These are phyloP conservation scores for Pterocarpus santalinus DNA, from an alignment of 306 rosid species.

Conservation along the genomic window DNA sequence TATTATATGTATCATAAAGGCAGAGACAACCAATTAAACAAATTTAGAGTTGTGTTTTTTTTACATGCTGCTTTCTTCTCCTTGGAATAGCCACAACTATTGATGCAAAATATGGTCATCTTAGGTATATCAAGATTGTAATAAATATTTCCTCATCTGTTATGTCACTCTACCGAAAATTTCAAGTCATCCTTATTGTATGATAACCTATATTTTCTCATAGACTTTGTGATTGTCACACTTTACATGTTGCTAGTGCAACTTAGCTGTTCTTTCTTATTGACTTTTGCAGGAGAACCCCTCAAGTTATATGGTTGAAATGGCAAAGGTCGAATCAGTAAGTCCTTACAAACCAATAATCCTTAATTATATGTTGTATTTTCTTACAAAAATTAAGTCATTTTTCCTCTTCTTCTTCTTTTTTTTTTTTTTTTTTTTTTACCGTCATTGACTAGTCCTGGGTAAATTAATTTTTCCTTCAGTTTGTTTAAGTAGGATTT, in stretches of 20 bases:
- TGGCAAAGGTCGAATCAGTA: slow-evolving; percentile 78
- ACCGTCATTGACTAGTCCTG: neutral
- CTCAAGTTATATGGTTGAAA: slow-evolving; percentile 85
- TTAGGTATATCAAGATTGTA: neutral
- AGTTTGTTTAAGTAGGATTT: neutral
- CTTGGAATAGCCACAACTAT: neutral
- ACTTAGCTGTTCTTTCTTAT: slow-evolving; percentile 3
- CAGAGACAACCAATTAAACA: neutral
- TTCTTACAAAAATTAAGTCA: slow-evolving; percentile 3
- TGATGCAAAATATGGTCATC: slow-evolving; percentile 14
- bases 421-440: neutral
- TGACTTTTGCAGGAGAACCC: slow-evolving; percentile 73
- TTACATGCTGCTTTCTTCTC: neutral
- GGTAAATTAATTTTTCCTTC: slow-evolving; percentile 18
- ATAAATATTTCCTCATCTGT: slow-evolving; percentile 8
- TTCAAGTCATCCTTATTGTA: slow-evolving; percentile 23
- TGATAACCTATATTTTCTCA: slow-evolving; percentile 16
- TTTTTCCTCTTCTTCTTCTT: slow-evolving; percentile 28
- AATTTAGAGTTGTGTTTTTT: neutral
- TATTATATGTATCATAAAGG: neutral
- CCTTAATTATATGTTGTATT: slow-evolving; percentile 24
- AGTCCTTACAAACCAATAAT: slow-evolving; percentile 55
- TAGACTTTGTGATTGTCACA: slow-evolving; percentile 15
- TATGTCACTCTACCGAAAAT: slow-evolving; percentile 3
- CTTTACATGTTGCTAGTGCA: slow-evolving; percentile 26